Evolutionary conservation across 1,139 yeast genomes (phyloP), one percentile per base, ranked within the genome.

Genomic region (Schizosaccharomyces versatilis): DNA sequence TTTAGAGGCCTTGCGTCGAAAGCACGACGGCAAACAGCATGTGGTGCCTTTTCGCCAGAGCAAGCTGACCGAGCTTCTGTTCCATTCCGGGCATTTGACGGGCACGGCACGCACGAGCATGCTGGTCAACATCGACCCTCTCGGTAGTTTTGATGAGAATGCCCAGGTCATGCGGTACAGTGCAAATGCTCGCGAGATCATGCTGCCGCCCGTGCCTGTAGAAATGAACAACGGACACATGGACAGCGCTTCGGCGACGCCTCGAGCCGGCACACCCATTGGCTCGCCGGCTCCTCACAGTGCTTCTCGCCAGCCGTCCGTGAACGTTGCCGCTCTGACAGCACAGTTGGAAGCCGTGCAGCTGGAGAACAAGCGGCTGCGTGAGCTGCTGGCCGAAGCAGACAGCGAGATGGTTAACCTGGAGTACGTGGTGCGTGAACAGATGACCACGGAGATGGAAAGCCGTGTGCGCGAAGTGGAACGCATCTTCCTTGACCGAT

Each of bases 111-210:
- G 71, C 51, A 69, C 67, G 6, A 61, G 59, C 2, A 61, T 67
- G 52, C 62, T 80, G 36, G 75, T 80, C 44, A 81, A 80, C 53
- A 68, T 81, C 55, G 86, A 81, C 62, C 83, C 84, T 0, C 75
- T 73, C 59, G 81, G 81, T 36, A 68, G 66, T 55, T 78, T 78
- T 36, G 79, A 80, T 9, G 75, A 79, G 10, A 76, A 78, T 48
- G 66, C 77, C 17, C 74, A 71, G 59, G 69, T 72, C 32, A 63
- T 72, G 54, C 61, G 72, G 53, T 71, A 71, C 54, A 65, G 71
- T 3, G 68, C 72, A 19, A 67, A 71, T 49, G 69, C 68, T 1
- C 39, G 41, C 38, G 41, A 41, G 24, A 39, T 52, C n/a, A 24
- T 44, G 12, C 49, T 36, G 9, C 9, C 38, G 8, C 49, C 19